phyloP scores from a whole-genome alignment of 768 basidiomycete species.

The Auricularia auricula-judae region DNA sequence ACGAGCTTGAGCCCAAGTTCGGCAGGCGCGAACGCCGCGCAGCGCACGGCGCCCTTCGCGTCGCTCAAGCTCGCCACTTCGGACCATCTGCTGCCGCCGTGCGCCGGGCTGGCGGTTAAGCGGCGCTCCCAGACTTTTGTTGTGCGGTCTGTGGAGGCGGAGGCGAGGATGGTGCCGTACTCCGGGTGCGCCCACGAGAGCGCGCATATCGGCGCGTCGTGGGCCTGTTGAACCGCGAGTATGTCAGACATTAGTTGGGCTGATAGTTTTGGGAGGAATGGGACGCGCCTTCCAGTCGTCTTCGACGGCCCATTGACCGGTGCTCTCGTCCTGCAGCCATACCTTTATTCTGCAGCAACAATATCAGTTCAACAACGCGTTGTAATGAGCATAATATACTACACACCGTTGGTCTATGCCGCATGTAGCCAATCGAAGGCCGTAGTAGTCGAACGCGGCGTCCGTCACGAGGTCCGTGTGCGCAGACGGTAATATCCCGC shows the following conservation, averaged over 20 bases:
- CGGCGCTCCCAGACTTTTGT: slow-evolving; percentile 88
- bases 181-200: slow-evolving; percentile 89
- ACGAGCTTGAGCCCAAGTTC: slow-evolving; percentile 85
- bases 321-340: slow-evolving; percentile 66
- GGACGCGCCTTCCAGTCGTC: slow-evolving; percentile 84
- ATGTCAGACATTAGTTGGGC: background rate
- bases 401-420: slow-evolving; percentile 69
- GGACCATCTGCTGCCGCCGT: slow-evolving; percentile 42
- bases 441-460: slow-evolving; percentile 85
- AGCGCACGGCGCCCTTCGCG: slow-evolving; percentile 74
- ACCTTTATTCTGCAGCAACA: slow-evolving; percentile 57
- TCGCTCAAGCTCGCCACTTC: slow-evolving; percentile 70
- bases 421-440: slow-evolving; percentile 68
- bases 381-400: slow-evolving; percentile 13
- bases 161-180: slow-evolving; percentile 80
- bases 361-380: slow-evolving; percentile 7
- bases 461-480: slow-evolving; percentile 79
- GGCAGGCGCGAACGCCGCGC: slow-evolving; percentile 79
- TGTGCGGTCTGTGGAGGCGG: slow-evolving; percentile 80
- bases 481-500: slow-evolving; percentile 64
- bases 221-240: slow-evolving; percentile 49
- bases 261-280: background rate
- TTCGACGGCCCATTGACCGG: slow-evolving; percentile 65
- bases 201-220: slow-evolving; percentile 80
- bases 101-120: slow-evolving; percentile 12